Evolutionary conservation across 2,329 filamentous ascomycete genomes (phyloP).

Genomic region (Cryphonectria parasitica): DNA sequence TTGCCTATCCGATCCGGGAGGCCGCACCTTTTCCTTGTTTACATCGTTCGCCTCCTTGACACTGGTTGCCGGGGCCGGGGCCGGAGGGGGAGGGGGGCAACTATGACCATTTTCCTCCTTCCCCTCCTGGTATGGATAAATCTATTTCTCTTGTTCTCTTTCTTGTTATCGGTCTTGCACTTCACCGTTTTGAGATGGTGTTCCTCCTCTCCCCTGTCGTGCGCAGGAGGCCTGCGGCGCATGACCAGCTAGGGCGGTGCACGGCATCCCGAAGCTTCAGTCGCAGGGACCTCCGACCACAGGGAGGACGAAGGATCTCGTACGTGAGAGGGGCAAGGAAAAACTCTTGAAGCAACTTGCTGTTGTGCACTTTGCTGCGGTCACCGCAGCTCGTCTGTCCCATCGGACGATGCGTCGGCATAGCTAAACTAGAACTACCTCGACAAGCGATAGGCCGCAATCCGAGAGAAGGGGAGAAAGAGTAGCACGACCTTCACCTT

Average conservation of each 20-base stretch:
- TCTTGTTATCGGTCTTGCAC: background rate
- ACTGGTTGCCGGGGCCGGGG: too few species aligned
- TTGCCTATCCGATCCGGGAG: background rate
- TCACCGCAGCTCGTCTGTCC: background rate
- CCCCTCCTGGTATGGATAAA: background rate
- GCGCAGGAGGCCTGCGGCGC: background rate
- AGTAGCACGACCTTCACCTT: background rate
- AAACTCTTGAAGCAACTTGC: background rate
- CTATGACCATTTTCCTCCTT: background rate
- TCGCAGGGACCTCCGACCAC: background rate
- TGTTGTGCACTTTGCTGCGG: background rate
- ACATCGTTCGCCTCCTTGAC: background rate
- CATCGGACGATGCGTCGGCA: background rate
- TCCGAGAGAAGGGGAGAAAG: background rate
- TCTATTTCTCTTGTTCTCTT: background rate
- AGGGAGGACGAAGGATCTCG: background rate
- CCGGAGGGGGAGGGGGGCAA: background rate
- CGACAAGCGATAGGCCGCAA: background rate
- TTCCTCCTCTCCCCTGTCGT: background rate
- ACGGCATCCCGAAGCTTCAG: background rate
- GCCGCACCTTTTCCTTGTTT: background rate
- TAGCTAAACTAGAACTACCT: background rate
- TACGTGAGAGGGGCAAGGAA: background rate
- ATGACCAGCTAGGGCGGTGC: background rate
- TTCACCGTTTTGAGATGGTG: background rate